Evolutionary conservation across 73 alveolate genomes (phyloP).

Genomic region (Stentor roeselii): DNA sequence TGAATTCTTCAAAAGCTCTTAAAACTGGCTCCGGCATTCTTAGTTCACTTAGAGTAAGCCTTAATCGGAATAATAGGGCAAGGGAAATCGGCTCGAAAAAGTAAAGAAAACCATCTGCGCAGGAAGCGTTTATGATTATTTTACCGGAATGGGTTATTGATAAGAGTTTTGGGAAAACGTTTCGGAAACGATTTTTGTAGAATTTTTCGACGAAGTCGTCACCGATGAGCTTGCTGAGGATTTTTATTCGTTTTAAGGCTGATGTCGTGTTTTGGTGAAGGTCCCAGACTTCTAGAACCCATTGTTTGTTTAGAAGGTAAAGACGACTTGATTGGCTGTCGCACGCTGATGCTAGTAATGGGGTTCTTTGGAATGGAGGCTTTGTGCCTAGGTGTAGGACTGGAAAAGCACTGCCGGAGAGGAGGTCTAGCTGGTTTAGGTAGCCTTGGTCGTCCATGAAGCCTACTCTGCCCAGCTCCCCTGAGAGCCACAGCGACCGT

Average conservation of each 20-base stretch:
- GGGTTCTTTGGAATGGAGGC: constrained; percentile 55
- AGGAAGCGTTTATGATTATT: constrained; percentile 49
- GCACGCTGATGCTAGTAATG: constrained; percentile 49
- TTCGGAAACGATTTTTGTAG: constrained; percentile 40
- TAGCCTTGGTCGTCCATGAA: constrained; percentile 47
- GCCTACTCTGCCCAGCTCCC: constrained; percentile 42
- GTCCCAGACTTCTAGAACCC: constrained; percentile 62
- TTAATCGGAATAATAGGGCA: constrained; percentile 40
- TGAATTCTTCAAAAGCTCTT: constrained; percentile 4
- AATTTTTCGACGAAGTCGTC: constrained; percentile 38
- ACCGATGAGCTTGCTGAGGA: constrained; percentile 38
- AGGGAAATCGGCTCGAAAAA: constrained; percentile 59
- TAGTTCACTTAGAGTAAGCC: constrained; percentile 12
- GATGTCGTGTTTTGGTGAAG: constrained; percentile 40
- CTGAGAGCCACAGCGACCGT: constrained; percentile 36
- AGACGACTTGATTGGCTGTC: constrained; percentile 46
- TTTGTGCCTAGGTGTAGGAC: constrained; percentile 52
- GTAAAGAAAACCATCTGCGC: constrained; percentile 56
- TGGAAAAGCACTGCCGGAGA: constrained; percentile 34
- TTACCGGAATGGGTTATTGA: constrained; percentile 36
- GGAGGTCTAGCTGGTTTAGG: constrained; percentile 43
- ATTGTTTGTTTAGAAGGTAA: constrained; percentile 44
- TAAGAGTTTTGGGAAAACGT: constrained; percentile 45
- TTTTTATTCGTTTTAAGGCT: constrained; percentile 43
- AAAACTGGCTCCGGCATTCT: not conserved